Evolutionary conservation across 176 grass and related monocot species (phyloP), one percentile per base, ranked within the genome.

Genomic region (Puccinellia tenuiflora): DNA sequence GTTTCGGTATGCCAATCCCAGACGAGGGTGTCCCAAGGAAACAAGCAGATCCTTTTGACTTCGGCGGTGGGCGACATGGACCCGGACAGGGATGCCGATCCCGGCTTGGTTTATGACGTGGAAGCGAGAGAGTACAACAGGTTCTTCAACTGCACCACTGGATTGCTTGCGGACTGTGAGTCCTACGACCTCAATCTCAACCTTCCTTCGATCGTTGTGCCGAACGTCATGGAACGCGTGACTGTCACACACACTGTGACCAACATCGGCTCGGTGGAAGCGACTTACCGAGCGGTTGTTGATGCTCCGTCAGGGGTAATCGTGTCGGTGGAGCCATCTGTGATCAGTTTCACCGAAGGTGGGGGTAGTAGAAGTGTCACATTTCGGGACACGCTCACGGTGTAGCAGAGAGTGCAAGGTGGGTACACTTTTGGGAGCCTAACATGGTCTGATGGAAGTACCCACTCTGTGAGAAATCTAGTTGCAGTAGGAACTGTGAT

Each of bases 371-470:
- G n/a, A 6, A 81, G 2, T 2, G 63, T 33, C 0, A 78, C 50
- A 0, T 92, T 89, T 2, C 28, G 35, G 45, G 43, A 87, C 13
- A 87, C 55, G 0, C 34, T 89, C n/a, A 26, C 1, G 4, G 26
- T 65, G 0, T 68, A 0, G 5, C 75, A 66, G 1, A 84, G 42
- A 38, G 40, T 89, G 16, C 63, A 67, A 20, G 33, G 63, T 5
- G 18, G 63, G 63, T 67, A 67, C 35, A 60, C 12, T 60, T 60
- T 92, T 5, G 87, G 90, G 6, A 86, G 87, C 70, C 16, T 92
- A 3, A 84, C 71, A 0, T 92, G 87, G 90, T 16, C 34, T 0
- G 84, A 71, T 42, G 79, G 9, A 26, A 5, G 18, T 0, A 24
- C 2, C 0, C 86, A 89, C 26, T 59, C 33, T 0, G 83, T 88